These are phyloP conservation scores for Gossypioides kirkii DNA, from an alignment of 345 rosid genomes.

Conservation along the genomic window DNA sequence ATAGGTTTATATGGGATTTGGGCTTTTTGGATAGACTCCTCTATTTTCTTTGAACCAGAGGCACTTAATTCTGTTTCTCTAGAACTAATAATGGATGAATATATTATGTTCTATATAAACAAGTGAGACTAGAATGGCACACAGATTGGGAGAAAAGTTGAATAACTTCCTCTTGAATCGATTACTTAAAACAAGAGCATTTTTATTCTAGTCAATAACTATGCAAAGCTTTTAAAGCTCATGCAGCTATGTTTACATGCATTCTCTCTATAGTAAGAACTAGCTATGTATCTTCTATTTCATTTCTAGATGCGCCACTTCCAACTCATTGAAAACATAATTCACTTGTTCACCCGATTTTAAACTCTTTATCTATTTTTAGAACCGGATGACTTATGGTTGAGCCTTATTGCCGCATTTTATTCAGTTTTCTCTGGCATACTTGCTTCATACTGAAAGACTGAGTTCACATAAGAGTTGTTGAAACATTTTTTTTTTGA, in stretches of 20 bases:
- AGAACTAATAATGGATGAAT: neutral
- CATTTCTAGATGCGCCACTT: neutral
- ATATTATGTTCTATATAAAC: neutral
- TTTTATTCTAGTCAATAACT: neutral
- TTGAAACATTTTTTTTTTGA: neutral
- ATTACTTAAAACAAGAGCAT: neutral
- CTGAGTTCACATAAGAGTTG: neutral
- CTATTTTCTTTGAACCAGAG: neutral
- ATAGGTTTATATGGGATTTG: neutral
- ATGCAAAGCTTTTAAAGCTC: conserved; percentile 2
- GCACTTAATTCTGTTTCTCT: neutral
- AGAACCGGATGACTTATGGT: neutral
- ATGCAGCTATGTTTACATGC: neutral
- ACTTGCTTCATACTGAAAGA: neutral
- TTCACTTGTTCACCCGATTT: neutral
- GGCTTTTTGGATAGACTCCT: neutral
- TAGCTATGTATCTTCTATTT: neutral
- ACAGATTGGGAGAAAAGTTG: neutral
- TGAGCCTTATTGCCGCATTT: neutral
- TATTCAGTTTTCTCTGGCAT: neutral
- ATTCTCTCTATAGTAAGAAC: neutral
- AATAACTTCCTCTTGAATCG: neutral
- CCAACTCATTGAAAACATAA: neutral
- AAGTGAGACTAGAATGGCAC: neutral
- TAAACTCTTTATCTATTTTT: neutral